Percentiles rank a stretch among this genome's conserved stretches.
These are phyloP conservation scores for Naganishia sp. DNA, from an alignment of 1,284 basidiomycete genomes.

Conservation along the genomic window DNA sequence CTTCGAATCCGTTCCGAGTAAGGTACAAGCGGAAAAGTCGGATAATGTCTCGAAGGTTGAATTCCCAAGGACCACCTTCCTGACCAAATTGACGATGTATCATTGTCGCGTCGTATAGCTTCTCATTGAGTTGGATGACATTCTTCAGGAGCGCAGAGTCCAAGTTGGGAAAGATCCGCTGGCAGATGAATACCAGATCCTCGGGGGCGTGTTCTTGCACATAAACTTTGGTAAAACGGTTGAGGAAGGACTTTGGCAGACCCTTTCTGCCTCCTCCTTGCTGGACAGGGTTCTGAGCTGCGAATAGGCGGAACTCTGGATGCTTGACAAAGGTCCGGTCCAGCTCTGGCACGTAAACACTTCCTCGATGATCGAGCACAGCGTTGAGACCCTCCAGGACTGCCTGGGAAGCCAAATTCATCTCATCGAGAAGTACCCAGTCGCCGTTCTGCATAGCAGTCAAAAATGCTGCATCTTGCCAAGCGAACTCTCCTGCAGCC, in stretches of 20 bases:
- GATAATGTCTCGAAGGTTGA: conserved; percentile 93
- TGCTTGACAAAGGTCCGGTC: conserved; percentile 86
- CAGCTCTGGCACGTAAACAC: conserved; percentile 93
- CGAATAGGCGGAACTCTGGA: conserved; percentile 92
- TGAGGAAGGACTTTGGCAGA: conserved; percentile 93
- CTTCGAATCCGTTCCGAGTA: conserved; percentile 61
- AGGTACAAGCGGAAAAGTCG: conserved; percentile 70
- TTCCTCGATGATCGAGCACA: conserved; percentile 92
- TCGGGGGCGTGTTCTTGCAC: conserved; percentile 78
- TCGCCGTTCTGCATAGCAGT: conserved; percentile 87
- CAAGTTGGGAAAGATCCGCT: conserved; percentile 69
- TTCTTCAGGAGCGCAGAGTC: conserved; percentile 61
- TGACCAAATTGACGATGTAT: conserved; percentile 70
- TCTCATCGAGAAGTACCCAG: conserved; percentile 98
- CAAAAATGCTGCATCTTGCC: conserved; percentile 97
- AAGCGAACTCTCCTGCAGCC: conserved; percentile 86
- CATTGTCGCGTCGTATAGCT: conserved; percentile 71
- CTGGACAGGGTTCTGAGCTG: conserved; percentile 93
- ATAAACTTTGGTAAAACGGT: conserved; percentile 97
- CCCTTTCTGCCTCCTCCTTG: conserved; percentile 98
- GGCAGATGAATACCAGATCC: conserved; percentile 80
- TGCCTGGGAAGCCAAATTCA: conserved; percentile 95
- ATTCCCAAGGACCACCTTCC: conserved; percentile 95
- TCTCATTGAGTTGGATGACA: conserved; percentile 85
- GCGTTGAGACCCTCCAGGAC: conserved; percentile 97